Evolutionary conservation across 2,329 filamentous ascomycete genomes (phyloP).

Genomic region (Sarocladium oryzae): DNA sequence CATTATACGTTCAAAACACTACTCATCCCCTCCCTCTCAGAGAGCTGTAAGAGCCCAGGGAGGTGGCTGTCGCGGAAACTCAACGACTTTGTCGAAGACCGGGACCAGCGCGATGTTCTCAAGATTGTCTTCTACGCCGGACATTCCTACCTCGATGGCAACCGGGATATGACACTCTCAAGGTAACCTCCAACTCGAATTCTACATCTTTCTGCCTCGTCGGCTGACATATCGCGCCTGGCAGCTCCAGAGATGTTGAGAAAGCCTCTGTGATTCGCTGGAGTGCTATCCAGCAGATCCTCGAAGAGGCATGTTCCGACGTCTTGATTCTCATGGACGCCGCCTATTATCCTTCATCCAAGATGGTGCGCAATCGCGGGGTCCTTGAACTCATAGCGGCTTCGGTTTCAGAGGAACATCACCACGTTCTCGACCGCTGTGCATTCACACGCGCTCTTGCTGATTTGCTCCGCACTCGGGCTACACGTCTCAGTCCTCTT

Average conservation of each 20-base stretch:
- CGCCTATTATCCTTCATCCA: constrained; percentile 49
- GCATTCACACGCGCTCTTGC: constrained; percentile 45
- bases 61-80: constrained; percentile 47
- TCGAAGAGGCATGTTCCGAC: constrained; percentile 50
- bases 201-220: constrained; percentile 12
- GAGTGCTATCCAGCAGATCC: constrained; percentile 48
- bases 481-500: constrained; percentile 37
- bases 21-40: constrained; percentile 42
- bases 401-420: constrained; percentile 46
- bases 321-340: constrained; percentile 54
- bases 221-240: neutral
- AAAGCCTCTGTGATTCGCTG: constrained; percentile 44
- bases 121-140: constrained; percentile 55
- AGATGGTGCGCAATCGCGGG: constrained; percentile 44
- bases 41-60: constrained; percentile 42
- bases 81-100: constrained; percentile 45
- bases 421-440: constrained; percentile 39
- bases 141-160: constrained; percentile 45
- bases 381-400: constrained; percentile 52
- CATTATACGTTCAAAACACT: constrained; percentile 42
- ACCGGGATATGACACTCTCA: constrained; percentile 51
- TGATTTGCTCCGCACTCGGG: constrained; percentile 42
- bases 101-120: constrained; percentile 48
- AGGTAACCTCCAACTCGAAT: constrained; percentile 32
- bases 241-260: constrained; percentile 40